Evolutionary conservation across 1,284 basidiomycete genomes (phyloP).

Genomic region (Ganoderma lingzhi): DNA sequence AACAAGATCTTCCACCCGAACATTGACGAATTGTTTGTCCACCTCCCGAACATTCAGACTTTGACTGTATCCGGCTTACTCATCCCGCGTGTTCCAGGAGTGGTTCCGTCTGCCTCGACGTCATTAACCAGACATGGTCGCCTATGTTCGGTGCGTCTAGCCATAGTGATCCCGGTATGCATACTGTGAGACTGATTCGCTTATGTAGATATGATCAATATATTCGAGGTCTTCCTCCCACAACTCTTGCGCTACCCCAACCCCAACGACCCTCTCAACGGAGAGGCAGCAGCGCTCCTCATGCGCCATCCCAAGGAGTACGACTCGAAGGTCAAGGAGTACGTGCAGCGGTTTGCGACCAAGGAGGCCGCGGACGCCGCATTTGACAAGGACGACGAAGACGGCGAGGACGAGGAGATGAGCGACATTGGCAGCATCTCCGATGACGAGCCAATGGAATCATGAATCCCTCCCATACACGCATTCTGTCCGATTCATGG

Average conservation of each 20-base stretch:
- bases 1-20: constrained; percentile 99
- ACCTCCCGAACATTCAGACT: background rate
- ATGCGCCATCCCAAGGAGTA: constrained; percentile 98
- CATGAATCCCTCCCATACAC: constrained; percentile 18
- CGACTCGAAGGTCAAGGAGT: constrained; percentile 92
- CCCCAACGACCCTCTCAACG: constrained; percentile 97
- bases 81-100: constrained; percentile 60
- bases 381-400: constrained; percentile 66
- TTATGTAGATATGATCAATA: constrained; percentile 94
- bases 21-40: constrained; percentile 90
- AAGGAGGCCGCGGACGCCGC: constrained; percentile 81
- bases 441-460: constrained; percentile 58
- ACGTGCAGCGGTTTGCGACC: constrained; percentile 86
- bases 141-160: constrained; percentile 90
- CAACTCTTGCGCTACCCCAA: constrained; percentile 98
- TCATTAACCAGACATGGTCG: constrained; percentile 99
- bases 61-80: constrained; percentile 6
- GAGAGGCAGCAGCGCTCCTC: constrained; percentile 95
- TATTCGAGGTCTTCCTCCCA: constrained; percentile 98
- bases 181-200: constrained; percentile 17
- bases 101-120: constrained; percentile 95
- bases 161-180: background rate
- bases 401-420: constrained; percentile 88
- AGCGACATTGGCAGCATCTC: constrained; percentile 92
- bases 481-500: background rate